Conservation (phyloP, 2,329 filamentous ascomycete species). For the Cercospora nicotianae region DNA sequence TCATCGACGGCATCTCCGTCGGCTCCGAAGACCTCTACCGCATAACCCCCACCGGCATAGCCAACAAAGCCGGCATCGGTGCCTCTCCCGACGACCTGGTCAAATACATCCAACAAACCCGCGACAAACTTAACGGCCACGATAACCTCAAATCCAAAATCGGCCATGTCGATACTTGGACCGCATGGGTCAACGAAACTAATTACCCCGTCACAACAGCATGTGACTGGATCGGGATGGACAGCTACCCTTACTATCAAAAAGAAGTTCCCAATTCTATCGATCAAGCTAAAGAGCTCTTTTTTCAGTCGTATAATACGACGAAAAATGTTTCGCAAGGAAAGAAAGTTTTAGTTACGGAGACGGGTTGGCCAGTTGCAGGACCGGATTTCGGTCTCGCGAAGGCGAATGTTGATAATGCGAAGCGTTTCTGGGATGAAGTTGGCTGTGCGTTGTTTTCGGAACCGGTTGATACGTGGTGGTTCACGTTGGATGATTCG, state of each 20-base stretch:
- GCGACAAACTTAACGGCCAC: conserved; percentile 64
- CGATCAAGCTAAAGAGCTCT: conserved; percentile 62
- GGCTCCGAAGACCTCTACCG: conserved; percentile 75
- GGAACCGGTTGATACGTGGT: conserved; percentile 60
- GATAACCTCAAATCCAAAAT: conserved; percentile 56
- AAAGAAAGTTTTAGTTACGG: conserved; percentile 81
- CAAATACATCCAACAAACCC: conserved; percentile 69
- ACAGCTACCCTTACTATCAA: conserved; percentile 81
- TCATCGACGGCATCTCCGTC: conserved; percentile 80
- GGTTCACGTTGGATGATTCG: conserved; percentile 48
- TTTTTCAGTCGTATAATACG: conserved; percentile 63
- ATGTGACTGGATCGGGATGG: conserved; percentile 77
- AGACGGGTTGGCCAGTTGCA: conserved; percentile 80
- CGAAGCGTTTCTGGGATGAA: conserved; percentile 75
- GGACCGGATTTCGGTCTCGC: conserved; percentile 64
- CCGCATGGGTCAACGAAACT: conserved; percentile 58
- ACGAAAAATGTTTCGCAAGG: conserved; percentile 61
- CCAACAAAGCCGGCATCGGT: conserved; percentile 63
- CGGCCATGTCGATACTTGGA: conserved; percentile 81
- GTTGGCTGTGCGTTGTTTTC: conserved; percentile 72
- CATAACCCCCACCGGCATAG: conserved; percentile 66
- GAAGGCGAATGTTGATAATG: conserved; percentile 64
- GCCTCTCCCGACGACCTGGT: conserved; percentile 62
- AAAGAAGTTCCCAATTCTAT: conserved; percentile 66
- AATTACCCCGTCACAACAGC: conserved; percentile 69